phyloP scores from a whole-genome alignment of 768 basidiomycete species.

The Tephrocybe sp. region DNA sequence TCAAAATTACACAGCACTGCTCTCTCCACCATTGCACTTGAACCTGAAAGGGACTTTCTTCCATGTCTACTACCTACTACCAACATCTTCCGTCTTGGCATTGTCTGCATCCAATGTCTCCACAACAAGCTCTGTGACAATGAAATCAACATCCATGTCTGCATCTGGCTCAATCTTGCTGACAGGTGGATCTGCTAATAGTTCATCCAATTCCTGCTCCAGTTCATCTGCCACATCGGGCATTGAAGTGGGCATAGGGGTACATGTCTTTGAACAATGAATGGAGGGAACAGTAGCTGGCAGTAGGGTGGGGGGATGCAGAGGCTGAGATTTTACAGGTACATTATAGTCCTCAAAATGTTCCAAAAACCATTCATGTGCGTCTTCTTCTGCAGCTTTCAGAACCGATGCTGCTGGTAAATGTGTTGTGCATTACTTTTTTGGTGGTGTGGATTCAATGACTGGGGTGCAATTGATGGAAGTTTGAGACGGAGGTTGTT shows the following conservation, averaged over 20 bases:
- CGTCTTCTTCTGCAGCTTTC: constrained; percentile 44
- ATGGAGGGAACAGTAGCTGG: constrained; percentile 8
- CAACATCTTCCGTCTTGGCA: constrained; percentile 23
- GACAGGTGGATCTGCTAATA: constrained; percentile 23
- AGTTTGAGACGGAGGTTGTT: constrained; percentile 15
- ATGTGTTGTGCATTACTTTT: constrained; percentile 11
- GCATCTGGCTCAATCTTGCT: constrained; percentile 31
- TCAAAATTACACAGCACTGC: too few species aligned
- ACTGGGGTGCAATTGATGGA: not conserved
- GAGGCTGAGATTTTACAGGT: constrained; percentile 18
- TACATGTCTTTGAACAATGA: constrained; percentile 9
- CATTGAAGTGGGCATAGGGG: constrained; percentile 22
- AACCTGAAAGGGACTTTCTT: too few species aligned
- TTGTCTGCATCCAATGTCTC: constrained; percentile 37
- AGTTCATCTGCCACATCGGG: constrained; percentile 39
- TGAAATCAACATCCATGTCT: constrained; percentile 47
- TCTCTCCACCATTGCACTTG: too few species aligned
- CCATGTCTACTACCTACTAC: too few species aligned
- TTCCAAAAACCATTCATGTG: constrained; percentile 62
- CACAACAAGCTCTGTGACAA: constrained; percentile 42
- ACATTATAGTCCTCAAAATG: constrained; percentile 43
- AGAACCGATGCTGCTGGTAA: constrained; percentile 8
- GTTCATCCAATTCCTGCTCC: constrained; percentile 41
- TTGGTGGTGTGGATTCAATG: not conserved
- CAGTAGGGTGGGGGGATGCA: constrained; percentile 26